Evolutionary conservation across 2,329 filamentous ascomycete species (phyloP), one percentile per base, ranked within the genome.

Genomic region (Nannizzia gypsea): DNA sequence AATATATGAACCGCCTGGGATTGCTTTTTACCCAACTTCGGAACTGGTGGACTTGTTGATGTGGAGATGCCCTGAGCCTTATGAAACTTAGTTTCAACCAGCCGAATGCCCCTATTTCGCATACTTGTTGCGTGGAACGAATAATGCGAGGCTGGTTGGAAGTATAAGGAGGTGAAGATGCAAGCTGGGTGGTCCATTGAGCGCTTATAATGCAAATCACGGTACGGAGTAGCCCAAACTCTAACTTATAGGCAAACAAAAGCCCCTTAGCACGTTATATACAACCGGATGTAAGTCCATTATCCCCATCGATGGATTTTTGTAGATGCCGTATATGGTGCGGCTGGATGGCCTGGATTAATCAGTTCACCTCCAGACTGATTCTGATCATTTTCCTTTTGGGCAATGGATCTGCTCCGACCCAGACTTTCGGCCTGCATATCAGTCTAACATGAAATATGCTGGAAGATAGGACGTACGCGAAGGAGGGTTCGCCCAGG

Each of bases 11-110:
- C 36, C 36, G 56, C n/a, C 56, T 40, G 28, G 34, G 40, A 28
- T 46, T 44, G 24, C 38, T 58, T 58, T 58, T 56, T 56, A 56
- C 36, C 26, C 55, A 57, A 40, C 56, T 58, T 58, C 56, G 56
- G 56, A 46, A 58, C 55, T 58, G 56, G 36, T 58, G 36, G 24
- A 58, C 56, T 56, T 52, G 36, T 56, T 20, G 55, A 60, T 63
- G 61, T 63, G 61, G 61, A 63, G 61, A 59, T 60, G 54, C 54
- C 59, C 59, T 56, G 59, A 61, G 61, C 61, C 59, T 63, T 63
- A 63, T 63, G 58, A 63, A 63, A 63, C 61, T 57, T 63, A 60
- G 61, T 59, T 58, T 36, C 38, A 54, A 61, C 60, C 60, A 59
- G 58, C 60, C 54, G 31, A 20, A 20, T 58, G 20, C 40, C 38